Evolutionary conservation across 768 basidiomycete genomes (phyloP).

Genomic region (Kwoniella sp.): DNA sequence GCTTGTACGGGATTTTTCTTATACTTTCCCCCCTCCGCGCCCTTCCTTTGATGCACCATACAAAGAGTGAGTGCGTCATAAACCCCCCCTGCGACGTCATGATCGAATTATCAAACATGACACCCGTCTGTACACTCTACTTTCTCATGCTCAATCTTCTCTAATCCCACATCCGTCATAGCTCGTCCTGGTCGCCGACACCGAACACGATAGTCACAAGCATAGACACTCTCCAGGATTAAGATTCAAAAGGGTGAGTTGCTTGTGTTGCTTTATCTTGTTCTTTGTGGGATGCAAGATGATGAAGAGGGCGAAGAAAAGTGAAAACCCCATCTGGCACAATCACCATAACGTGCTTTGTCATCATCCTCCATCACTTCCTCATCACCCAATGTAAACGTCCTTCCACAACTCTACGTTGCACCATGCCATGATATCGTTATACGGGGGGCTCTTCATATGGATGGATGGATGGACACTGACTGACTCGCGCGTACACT

Average conservation of each 20-base stretch:
- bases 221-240: background rate
- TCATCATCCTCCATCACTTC: background rate
- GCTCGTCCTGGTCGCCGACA: background rate
- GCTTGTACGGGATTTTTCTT: no score
- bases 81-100: background rate
- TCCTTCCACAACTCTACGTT: background rate
- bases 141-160: background rate
- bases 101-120: background rate
- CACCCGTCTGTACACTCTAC: background rate
- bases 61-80: constrained; percentile 4
- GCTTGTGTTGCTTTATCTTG: background rate
- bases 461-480: background rate
- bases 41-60: background rate
- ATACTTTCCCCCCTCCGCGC: background rate
- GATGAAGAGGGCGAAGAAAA: background rate
- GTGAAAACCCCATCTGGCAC: background rate
- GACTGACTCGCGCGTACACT: background rate
- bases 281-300: background rate
- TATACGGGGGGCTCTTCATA: background rate
- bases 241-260: background rate
- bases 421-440: background rate
- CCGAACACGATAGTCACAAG: background rate
- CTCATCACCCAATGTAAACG: background rate
- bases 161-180: background rate
- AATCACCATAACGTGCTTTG: background rate